Evolutionary conservation across 1,284 basidiomycete species (phyloP).

Genomic region (Ganoderma sinense): DNA sequence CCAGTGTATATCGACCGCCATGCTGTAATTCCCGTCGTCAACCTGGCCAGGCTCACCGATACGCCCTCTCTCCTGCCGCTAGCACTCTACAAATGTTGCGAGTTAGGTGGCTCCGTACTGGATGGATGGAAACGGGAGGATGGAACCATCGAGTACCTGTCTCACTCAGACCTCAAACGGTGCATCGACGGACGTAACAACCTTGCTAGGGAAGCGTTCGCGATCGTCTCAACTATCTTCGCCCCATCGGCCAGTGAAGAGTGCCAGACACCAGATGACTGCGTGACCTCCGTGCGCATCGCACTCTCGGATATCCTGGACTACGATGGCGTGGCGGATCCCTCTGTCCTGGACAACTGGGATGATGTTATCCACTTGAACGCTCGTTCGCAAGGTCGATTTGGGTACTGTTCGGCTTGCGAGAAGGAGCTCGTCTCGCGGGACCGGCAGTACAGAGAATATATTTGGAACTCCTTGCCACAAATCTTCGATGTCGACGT

Average conservation of each 20-base stretch:
- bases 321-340: neutral
- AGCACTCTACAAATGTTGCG: slow-evolving; percentile 5
- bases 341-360: neutral
- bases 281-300: neutral
- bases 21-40: slow-evolving; percentile 8
- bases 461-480: neutral
- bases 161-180: neutral
- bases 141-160: neutral
- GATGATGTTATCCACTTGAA: neutral
- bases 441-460: neutral
- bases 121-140: neutral
- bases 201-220: neutral
- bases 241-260: neutral
- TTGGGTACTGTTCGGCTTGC: neutral
- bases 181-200: neutral
- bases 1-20: neutral
- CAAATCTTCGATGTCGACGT: neutral
- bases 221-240: neutral
- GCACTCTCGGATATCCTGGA: neutral
- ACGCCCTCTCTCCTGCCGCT: neutral
- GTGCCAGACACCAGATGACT: neutral
- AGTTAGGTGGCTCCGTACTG: neutral
- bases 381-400: neutral
- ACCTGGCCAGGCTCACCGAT: slow-evolving; percentile 8
- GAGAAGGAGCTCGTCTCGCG: neutral